These are phyloP conservation scores for Fusarium verticillioides DNA, from an alignment of 2,329 filamentous ascomycete species.

Conservation along the genomic window DNA sequence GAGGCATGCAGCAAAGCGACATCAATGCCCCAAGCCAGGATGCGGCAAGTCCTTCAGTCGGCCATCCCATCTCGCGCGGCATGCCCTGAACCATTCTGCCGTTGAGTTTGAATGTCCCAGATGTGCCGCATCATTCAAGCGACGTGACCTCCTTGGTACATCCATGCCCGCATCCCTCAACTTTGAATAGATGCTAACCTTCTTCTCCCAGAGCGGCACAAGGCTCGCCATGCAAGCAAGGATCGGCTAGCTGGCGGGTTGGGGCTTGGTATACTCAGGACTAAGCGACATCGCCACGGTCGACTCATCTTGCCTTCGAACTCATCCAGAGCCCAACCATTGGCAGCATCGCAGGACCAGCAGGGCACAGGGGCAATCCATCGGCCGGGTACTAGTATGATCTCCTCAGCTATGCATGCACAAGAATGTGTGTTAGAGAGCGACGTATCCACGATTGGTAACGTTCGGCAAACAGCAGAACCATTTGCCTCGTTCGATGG, in stretches of 20 bases:
- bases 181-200: no score
- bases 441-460: rapidly evolving
- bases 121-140: neutral
- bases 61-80: neutral
- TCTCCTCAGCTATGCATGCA: rapidly evolving
- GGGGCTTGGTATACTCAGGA: neutral
- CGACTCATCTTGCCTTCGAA: neutral
- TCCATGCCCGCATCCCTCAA: no score
- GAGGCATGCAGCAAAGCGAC: neutral
- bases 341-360: rapidly evolving
- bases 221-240: neutral
- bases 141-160: neutral
- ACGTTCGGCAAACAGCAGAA: no score
- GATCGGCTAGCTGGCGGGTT: neutral
- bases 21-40: neutral
- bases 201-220: neutral
- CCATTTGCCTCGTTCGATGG: rapidly evolving
- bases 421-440: rapidly evolving
- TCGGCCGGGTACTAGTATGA: rapidly evolving
- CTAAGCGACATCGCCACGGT: neutral
- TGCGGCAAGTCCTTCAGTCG: neutral
- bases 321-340: rapidly evolving
- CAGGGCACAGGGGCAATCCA: rapidly evolving
- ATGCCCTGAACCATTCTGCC: neutral
- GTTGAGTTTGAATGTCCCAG: neutral